Base-by-base conservation (phyloP, 1,284 basidiomycete species). In the Veloporphyrellus conicus region DNA sequence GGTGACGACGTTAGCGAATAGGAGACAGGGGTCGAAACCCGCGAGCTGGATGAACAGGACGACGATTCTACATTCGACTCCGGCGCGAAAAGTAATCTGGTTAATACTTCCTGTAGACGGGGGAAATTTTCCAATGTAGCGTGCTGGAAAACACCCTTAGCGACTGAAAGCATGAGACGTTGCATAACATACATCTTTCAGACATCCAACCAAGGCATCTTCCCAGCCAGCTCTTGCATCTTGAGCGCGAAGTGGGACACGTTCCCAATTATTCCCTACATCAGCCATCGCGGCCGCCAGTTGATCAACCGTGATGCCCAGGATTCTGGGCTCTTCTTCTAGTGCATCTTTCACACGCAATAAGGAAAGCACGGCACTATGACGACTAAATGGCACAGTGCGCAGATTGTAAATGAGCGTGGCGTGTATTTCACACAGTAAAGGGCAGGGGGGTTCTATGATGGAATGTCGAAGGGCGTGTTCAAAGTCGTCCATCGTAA, bases 401-500 rank as follows among this genome's bases (percentile, higher is more conserved):
- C 87, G 82, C 28, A 98, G 76, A 56, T 89, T 83, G 67, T 94
- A 95, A 53, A 98, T 84, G 33, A 99, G 79, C 0, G 82, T 81
- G 0, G 89, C 85, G 67, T 99, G 94, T 31, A 96, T 78, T 67
- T 98, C 96, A 44, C 81, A 82, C 33, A 98, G 76, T 35, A 99
- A 74, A 28, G 77, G 63, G 58, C 92, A 93, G 1, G 84, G 76
- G 3, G 84, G 77, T 28, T 91, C 89, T 31, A 72, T 60, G 43
- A 79, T 71, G 14, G 77, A 74, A 66, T 99, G 95, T 43, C 85
- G 82, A 23, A 99, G 72, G 0, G 93, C 87, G 51, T 84, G 79
- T 62, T 95, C 93, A 62, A 89, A 92, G 59, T 98, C 96, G 66
- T 99, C 96, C 58, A 98, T 74, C 0, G 92, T 88, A 65, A 98